Evolutionary conservation across 1,284 basidiomycete genomes (phyloP), one percentile per base, ranked within the genome.

Genomic region (Leccinum subatratum): DNA sequence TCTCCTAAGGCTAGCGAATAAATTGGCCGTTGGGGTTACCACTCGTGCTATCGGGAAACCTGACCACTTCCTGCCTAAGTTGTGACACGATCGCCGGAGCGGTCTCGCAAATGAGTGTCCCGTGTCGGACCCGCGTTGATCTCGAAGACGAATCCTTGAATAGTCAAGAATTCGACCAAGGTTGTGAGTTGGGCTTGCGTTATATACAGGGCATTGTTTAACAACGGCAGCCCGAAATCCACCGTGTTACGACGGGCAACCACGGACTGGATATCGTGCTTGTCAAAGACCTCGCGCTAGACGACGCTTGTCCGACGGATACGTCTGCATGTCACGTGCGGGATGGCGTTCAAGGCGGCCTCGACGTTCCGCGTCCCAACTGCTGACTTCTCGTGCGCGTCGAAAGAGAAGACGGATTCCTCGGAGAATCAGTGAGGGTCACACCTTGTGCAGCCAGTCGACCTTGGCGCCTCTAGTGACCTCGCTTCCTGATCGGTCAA

Each of bases 201-300:
- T 14, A 37, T 37, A 37, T 37, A 37, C 37, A 37, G 14, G 37
- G 95, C 87, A 78, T 98, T 95, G 82, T 97, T 98, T 71, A 99
- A 83, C 68, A 98, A 79, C 12, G 95, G 92, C 67, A 92, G 81
- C 70, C 93, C 94, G 73, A 96, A 96, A 81, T 96, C 93, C 63
- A 96, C 94, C 61, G 94, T 93, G 73, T 94, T 95, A 71, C 94
- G 91, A 67, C 66, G 87, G 64, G 97, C 95, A 58, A 98, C 96
- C 58, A 99, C 96, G 67, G 90, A 92, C 75, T 96, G 92, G 75
- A 99, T 97, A 73, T 98, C 94, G 78, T 93, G 91, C 78, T 97
- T 93, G 78, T 97, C 95, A 72, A 94, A 93, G 22, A 93, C 93
- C 78, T 97, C 92, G 42, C 94, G 89, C 42, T 37, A 98, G 84